Evolutionary conservation across 2,329 filamentous ascomycete species (phyloP).

Genomic region (Microcera coccophila): DNA sequence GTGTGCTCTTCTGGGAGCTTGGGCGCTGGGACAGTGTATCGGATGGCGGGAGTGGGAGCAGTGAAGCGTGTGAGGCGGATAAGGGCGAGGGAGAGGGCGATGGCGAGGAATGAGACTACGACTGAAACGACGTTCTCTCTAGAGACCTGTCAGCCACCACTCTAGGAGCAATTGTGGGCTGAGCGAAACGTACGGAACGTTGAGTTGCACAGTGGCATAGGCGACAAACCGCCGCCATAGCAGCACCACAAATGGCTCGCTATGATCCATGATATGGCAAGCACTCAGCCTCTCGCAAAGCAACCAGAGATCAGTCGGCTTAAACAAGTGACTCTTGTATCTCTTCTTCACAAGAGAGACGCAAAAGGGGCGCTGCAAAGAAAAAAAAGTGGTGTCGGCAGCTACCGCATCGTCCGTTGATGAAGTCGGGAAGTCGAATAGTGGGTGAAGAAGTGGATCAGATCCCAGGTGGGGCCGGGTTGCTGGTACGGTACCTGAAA

Average conservation of each 20-base stretch:
- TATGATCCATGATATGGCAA: not conserved
- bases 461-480: conserved; percentile 8
- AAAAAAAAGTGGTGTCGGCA: not conserved
- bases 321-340: too few relatives aligned
- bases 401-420: not conserved
- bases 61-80: conserved; percentile 26
- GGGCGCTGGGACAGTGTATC: conserved; percentile 61
- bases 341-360: not conserved
- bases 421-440: conserved; percentile 3
- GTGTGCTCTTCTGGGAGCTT: conserved; percentile 55
- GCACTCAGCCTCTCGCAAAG: too few relatives aligned
- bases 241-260: not conserved
- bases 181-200: conserved; percentile 23
- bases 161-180: not conserved
- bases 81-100: conserved; percentile 30
- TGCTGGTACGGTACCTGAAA: too few relatives aligned
- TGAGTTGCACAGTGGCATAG: conserved; percentile 18
- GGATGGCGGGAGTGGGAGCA: conserved; percentile 42
- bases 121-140: conserved; percentile 30
- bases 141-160: not conserved
- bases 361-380: not conserved
- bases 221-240: conserved; percentile 19
- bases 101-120: conserved; percentile 26
- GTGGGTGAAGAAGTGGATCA: not conserved
- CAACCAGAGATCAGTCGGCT: too few relatives aligned